Base-by-base conservation (phyloP, 768 basidiomycete genomes). In the Trametes maxima region DNA sequence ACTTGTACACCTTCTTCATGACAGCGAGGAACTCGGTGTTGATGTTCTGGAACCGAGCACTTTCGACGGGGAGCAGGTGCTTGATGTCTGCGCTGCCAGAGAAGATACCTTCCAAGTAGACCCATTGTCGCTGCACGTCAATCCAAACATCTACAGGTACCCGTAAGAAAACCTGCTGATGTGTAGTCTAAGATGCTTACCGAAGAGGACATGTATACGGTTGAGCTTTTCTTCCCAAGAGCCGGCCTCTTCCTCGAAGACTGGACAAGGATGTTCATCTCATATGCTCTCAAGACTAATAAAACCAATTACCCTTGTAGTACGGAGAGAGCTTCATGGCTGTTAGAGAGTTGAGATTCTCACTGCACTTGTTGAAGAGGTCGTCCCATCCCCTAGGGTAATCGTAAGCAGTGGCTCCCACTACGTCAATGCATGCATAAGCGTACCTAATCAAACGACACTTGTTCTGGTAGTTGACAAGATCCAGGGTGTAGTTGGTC, bases 1-100 rank as follows among this genome's bases (percentile, higher is more conserved):
- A 98, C 76, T 98, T 98, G 85, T 96, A 95, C 60, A 99, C 97
- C 75, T 96, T 96, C 82, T 98, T 98, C 97, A 99, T 98, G 65
- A 98, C 95, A 0, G 92, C 87, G 52, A 98, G 80, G 78, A 99
- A 99, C 72, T 99, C 97, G 46, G 93, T 86, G 73, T 99, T 98
- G 82, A 99, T 99, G 76, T 95, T 98, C 72, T 92, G 90, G 79
- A 99, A 99, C 33, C 97, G 92, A n/a, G 94, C 86, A 69, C 88
- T 94, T 77, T 99, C 97, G 63, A 98, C 90, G 0, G 97, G 97
- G 25, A 99, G 87, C 14, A 99, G 86, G 73, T 99, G 97, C 73
- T 98, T 98, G 83, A 99, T 98, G 71, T 99, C 97, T 24, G 95
- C 97, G 67, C 95, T 98, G 36, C 96, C 95, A n/a, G 96, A 94